These are phyloP conservation scores for Aspergillus versicolor DNA, from an alignment of 2,329 filamentous ascomycete genomes.

Conservation along the genomic window DNA sequence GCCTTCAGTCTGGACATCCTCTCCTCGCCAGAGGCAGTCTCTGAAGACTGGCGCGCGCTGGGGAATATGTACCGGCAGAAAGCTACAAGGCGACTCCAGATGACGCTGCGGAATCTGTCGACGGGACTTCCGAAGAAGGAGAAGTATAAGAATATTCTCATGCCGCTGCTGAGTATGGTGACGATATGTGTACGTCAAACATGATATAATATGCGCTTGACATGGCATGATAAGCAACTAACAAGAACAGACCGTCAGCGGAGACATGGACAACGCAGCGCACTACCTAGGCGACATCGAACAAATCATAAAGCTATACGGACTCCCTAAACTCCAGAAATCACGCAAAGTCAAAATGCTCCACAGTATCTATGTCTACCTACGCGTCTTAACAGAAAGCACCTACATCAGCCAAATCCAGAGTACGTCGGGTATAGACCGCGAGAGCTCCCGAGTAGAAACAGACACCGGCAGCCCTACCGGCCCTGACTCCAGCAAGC, in stretches of 20 bases:
- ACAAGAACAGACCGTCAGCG: background rate
- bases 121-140: background rate
- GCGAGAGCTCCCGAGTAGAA: too few species aligned
- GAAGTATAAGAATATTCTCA: conserved; percentile 11
- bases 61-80: conserved; percentile 5
- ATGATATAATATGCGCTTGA: background rate
- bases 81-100: conserved; percentile 3
- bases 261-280: conserved; percentile 7
- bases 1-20: conserved; percentile 5
- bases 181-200: conserved; percentile 3
- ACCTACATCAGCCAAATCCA: background rate
- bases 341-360: conserved; percentile 12
- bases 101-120: conserved; percentile 1
- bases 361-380: conserved; percentile 9
- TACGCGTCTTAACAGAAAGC: conserved; percentile 7
- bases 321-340: conserved; percentile 2
- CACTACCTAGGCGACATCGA: conserved; percentile 8
- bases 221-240: background rate
- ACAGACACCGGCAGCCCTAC: too few species aligned
- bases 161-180: conserved; percentile 11
- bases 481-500: too few species aligned
- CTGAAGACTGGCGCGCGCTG: background rate
- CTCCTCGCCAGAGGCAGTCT: background rate
- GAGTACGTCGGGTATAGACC: too few species aligned
- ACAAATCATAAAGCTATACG: conserved; percentile 3